Evolutionary conservation across 2,329 filamentous ascomycete species (phyloP).

Genomic region (Xylariales sp.): DNA sequence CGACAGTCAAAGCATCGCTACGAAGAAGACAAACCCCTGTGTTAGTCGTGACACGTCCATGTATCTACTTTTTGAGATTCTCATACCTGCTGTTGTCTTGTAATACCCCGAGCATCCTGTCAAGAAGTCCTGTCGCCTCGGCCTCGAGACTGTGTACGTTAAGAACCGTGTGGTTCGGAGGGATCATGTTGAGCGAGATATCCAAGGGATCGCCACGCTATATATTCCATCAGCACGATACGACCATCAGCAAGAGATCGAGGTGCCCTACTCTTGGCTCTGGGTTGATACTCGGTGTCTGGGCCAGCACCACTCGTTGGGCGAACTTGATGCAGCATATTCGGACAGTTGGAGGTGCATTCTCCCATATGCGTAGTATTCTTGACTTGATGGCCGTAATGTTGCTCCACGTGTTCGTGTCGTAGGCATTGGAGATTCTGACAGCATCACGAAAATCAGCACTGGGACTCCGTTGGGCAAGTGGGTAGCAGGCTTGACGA

Average conservation of each 20-base stretch:
- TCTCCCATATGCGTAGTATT: conserved; percentile 86
- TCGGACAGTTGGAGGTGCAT: conserved; percentile 67
- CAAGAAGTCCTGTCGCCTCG: conserved; percentile 84
- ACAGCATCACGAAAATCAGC: conserved; percentile 27
- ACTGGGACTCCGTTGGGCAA: conserved; percentile 11
- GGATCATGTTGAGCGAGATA: conserved; percentile 81
- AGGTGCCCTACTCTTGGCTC: conserved; percentile 70
- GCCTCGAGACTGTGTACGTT: conserved; percentile 81
- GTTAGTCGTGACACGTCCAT: too few relatives aligned
- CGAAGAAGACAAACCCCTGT: conserved; percentile 9
- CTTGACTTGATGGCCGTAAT: conserved; percentile 86
- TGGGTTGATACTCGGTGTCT: conserved; percentile 75
- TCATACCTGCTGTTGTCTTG: conserved; percentile 80
- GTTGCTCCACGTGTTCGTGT: conserved; percentile 77
- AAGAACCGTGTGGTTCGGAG: conserved; percentile 75
- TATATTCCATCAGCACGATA: conserved; percentile 6
- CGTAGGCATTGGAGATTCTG: conserved; percentile 83
- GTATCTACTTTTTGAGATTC: too few relatives aligned
- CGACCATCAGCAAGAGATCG: conserved; percentile 2
- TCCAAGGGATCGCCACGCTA: conserved; percentile 54
- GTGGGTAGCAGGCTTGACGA: conserved; percentile 3
- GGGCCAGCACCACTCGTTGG: conserved; percentile 85
- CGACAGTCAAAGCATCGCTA: conserved; percentile 83
- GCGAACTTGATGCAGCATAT: conserved; percentile 98
- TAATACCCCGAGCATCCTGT: conserved; percentile 78